Base-by-base conservation (phyloP, 495 filamentous ascomycete species). In the Penicillium alfredii region DNA sequence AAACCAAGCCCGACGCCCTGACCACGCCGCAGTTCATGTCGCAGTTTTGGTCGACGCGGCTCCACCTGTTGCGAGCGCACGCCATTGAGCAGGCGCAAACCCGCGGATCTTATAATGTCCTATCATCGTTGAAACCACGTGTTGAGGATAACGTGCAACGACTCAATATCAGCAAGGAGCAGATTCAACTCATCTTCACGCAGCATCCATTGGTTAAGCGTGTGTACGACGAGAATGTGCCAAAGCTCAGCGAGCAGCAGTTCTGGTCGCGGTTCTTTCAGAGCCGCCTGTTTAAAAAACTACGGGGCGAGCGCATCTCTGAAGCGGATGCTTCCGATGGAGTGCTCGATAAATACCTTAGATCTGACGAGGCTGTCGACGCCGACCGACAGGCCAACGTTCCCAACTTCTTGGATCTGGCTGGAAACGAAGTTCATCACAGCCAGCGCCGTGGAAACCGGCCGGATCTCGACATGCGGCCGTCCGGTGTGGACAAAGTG, bases 241-340 rank as follows among this genome's bases (percentile, higher is more conserved):
- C 92, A 3, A 85, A 84, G 40, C 53, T 94, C 16, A 74, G 65
- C 26, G 85, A 93, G 51, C 69, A 73, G 36, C 78, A 82, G 17
- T 98, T 97, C 56, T 97, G 90, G 89, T 80, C 77, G 8, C 73
- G 84, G 26, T 98, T 98, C 60, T 97, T 98, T 63, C 74, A 82
- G 47, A 89, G 85, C 55, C 73, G 83, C 28, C 68, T 98, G 10
- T 88, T 85, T 39, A 96, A 94, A 60, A 90, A 90, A 53, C 66
- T 98, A 28, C 86, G 87, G 33, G 92, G 92, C 19, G 86, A 94
- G 61, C 81, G 84, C 21, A 74, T 93, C 14, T 75, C 75, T 1
- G 86, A 88, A 6, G 65, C 66, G 0, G 90, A 94, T 56, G 60
- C 77, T 18, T 71, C 73, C 1, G 86, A 95, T 57, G 63, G 73